Evolutionary conservation across 2,329 filamentous ascomycete genomes (phyloP).

Genomic region (Lithohypha guttulata): DNA sequence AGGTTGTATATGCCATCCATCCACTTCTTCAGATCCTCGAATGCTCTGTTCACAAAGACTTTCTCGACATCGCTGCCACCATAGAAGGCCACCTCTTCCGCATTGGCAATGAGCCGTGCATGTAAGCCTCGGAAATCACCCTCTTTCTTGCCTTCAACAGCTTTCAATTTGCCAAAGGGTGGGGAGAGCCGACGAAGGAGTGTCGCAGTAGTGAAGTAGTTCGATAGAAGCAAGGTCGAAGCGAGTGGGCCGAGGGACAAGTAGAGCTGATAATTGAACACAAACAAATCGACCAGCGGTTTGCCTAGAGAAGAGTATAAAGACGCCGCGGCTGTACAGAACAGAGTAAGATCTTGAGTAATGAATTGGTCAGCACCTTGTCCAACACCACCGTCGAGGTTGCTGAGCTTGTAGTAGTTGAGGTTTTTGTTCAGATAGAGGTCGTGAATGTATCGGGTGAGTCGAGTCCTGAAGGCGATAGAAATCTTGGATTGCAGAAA

Average conservation of each 20-base stretch:
- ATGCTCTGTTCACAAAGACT: conserved; percentile 80
- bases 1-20: conserved; percentile 98
- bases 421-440: conserved; percentile 89
- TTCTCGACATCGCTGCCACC: conserved; percentile 92
- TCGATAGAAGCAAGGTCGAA: conserved; percentile 72
- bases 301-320: conserved; percentile 97
- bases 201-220: conserved; percentile 89
- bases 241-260: conserved; percentile 81
- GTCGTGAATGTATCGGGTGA: conserved; percentile 95
- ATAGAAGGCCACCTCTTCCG: conserved; percentile 96
- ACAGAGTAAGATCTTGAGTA: conserved; percentile 89
- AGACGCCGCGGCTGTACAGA: conserved; percentile 84
- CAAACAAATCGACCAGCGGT: conserved; percentile 88
- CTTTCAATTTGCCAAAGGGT: conserved; percentile 92
- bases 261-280: conserved; percentile 97
- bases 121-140: conserved; percentile 90
- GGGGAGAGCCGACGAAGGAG: conserved; percentile 80
- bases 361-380: conserved; percentile 94
- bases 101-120: conserved; percentile 85
- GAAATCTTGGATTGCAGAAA: conserved; percentile 96
- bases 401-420: conserved; percentile 91
- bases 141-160: conserved; percentile 87
- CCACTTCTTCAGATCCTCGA: conserved; percentile 84
- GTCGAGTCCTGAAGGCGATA: conserved; percentile 88
- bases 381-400: conserved; percentile 84